phyloP scores from a whole-genome alignment of 176 grass and related monocot genomes.

The Dendrocalamus sinicus region DNA sequence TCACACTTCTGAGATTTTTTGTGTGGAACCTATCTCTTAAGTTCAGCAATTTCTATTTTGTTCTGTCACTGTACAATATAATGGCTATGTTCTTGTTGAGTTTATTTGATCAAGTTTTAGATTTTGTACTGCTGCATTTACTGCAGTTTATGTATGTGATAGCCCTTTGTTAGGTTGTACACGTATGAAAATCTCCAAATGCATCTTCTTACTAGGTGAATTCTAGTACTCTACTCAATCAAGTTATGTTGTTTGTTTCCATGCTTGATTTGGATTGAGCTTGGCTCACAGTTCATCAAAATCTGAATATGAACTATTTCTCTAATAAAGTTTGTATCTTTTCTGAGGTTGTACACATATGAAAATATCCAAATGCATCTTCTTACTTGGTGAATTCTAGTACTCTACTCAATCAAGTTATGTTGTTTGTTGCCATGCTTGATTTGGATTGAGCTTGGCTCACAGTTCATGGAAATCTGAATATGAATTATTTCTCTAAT shows the following conservation, averaged over 20 bases:
- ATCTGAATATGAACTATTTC: background rate
- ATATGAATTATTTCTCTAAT: background rate
- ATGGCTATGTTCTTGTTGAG: background rate
- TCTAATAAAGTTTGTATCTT: background rate
- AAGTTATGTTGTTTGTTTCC: background rate
- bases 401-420: background rate
- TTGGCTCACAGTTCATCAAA: background rate
- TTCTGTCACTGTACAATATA: background rate
- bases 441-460: background rate
- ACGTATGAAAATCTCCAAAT: background rate
- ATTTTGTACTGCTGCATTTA: background rate
- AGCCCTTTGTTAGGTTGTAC: background rate
- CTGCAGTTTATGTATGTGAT: background rate
- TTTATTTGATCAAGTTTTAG: background rate
- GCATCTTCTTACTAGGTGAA: background rate
- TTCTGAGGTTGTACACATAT: background rate
- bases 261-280: background rate
- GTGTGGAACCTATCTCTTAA: background rate
- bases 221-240: constrained; percentile 5
- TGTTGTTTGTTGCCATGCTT: constrained; percentile 9
- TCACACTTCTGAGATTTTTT: background rate
- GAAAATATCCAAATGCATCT: background rate
- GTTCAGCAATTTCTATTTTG: background rate
- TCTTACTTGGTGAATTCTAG: constrained; percentile 7
- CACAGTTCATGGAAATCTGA: background rate